Conservation (phyloP, 441 rosid species). For the Iberis amara region DNA sequence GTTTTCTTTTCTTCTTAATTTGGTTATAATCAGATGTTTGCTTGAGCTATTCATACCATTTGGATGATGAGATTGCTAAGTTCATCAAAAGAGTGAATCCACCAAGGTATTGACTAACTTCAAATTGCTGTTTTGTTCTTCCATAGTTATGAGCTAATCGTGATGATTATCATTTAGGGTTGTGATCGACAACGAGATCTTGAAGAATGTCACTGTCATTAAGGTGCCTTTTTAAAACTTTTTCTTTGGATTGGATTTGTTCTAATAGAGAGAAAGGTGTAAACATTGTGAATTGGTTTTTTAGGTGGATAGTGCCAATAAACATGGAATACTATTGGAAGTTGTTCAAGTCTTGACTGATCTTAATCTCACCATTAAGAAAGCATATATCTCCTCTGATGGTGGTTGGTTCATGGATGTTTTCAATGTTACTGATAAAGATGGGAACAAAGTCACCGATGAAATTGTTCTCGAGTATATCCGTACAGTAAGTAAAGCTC, state of each 20-base stretch:
- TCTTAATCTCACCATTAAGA: conserved; percentile 69
- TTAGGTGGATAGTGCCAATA: conserved; percentile 85
- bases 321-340: conserved; percentile 79
- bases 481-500: conserved; percentile 41
- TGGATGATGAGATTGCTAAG: conserved; percentile 73
- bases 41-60: conserved; percentile 23
- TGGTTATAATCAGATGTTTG: too few relatives aligned
- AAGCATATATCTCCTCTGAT: conserved; percentile 90
- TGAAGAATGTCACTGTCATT: conserved; percentile 72
- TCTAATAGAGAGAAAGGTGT: too few relatives aligned
- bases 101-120: conserved; percentile 43
- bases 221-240: conserved; percentile 24
- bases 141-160: too few relatives aligned
- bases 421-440: conserved; percentile 73
- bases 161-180: conserved; percentile 38
- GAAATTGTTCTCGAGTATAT: conserved; percentile 64
- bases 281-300: too few relatives aligned
- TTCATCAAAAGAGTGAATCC: conserved; percentile 71
- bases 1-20: too few relatives aligned
- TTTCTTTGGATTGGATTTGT: background rate
- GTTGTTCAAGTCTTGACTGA: conserved; percentile 89
- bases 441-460: conserved; percentile 65
- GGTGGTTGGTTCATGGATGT: conserved; percentile 97
- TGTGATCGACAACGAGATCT: conserved; percentile 69
- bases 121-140: too few relatives aligned